These are phyloP conservation scores for Paraphoma chrysanthemicola DNA, from an alignment of 2,329 filamentous ascomycete species.

Conservation along the genomic window DNA sequence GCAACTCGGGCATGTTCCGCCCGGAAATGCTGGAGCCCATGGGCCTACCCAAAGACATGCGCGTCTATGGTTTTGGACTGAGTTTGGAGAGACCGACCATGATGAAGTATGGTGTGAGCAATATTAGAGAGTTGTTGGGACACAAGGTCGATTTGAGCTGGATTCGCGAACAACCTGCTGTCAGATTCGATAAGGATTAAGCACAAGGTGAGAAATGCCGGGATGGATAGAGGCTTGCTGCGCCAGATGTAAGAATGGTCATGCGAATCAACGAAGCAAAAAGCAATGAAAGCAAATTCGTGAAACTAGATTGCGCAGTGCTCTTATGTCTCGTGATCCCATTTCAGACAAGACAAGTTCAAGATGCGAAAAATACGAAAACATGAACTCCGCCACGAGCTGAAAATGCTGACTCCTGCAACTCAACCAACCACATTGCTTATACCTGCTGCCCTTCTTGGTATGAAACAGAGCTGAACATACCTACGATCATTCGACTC, in stretches of 20 bases:
- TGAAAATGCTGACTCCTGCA: too few relatives aligned
- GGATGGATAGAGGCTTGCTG: too few relatives aligned
- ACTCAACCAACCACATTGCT: neutral
- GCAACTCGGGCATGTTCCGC: constrained; percentile 98
- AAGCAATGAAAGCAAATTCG: too few relatives aligned
- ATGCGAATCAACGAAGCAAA: too few relatives aligned
- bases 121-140: constrained; percentile 89
- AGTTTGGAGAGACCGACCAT: constrained; percentile 94
- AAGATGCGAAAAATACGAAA: too few relatives aligned
- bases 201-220: neutral
- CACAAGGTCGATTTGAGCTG: constrained; percentile 96
- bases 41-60: constrained; percentile 89
- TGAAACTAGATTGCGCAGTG: too few relatives aligned
- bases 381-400: too few relatives aligned
- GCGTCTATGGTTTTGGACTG: constrained; percentile 93
- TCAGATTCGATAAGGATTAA: constrained; percentile 83
- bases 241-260: too few relatives aligned
- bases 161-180: constrained; percentile 89
- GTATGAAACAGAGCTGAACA: neutral
- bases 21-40: constrained; percentile 96
- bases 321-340: too few relatives aligned
- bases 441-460: neutral
- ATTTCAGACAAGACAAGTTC: too few relatives aligned
- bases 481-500: too few relatives aligned
- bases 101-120: constrained; percentile 84